Conservation (phyloP, 1,139 yeast genomes). For the Pichia sp. region DNA sequence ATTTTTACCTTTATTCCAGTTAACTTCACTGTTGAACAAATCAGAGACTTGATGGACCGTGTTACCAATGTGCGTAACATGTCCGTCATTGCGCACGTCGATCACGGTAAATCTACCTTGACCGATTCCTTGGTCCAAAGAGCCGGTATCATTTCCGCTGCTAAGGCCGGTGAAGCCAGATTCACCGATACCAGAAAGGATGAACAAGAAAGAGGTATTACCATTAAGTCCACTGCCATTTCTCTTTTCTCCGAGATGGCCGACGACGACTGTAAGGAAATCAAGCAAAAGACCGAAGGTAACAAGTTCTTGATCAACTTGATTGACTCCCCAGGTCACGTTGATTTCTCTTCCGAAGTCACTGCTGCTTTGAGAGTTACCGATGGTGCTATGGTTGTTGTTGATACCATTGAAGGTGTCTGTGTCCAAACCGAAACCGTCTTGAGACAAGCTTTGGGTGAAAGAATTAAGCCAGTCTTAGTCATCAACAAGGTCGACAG, state of each 20-base stretch:
- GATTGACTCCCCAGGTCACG: conserved; percentile 99
- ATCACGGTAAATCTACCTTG: conserved; percentile 99
- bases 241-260: conserved; percentile 87
- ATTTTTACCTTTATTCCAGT: conserved; percentile 35
- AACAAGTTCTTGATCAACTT: conserved; percentile 94
- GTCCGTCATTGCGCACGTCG: conserved; percentile 99
- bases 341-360: conserved; percentile 99
- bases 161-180: conserved; percentile 99
- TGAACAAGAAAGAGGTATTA: conserved; percentile 99
- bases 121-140: conserved; percentile 98
- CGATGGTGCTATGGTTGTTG: conserved; percentile 99
- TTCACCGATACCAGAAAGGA: conserved; percentile 99
- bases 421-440: conserved; percentile 99
- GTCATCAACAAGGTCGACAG: conserved; percentile 99
- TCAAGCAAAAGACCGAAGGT: conserved; percentile 92
- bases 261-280: conserved; percentile 92
- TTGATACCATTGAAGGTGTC: conserved; percentile 99
- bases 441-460: conserved; percentile 98
- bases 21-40: conserved; percentile 83
- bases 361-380: conserved; percentile 99
- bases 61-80: conserved; percentile 99
- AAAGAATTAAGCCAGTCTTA: conserved; percentile 98
- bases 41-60: conserved; percentile 98
- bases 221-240: conserved; percentile 98
- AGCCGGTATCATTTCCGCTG: conserved; percentile 99